These are phyloP conservation scores for Alternaria viburni DNA, from an alignment of 2,329 filamentous ascomycete genomes.

Conservation along the genomic window DNA sequence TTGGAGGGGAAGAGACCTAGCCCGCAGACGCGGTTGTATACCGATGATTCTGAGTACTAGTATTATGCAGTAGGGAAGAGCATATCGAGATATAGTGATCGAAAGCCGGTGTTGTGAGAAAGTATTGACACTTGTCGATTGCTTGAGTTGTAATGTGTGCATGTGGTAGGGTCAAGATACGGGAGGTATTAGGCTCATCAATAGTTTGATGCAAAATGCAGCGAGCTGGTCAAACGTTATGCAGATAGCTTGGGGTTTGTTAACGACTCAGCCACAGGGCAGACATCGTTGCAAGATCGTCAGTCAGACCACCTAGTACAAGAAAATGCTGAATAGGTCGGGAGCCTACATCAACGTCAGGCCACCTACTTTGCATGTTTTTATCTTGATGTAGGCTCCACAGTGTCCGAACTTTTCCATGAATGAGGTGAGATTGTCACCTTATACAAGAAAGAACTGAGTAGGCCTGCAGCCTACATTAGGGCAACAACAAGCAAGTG, in stretches of 20 bases:
- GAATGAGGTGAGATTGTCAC: background rate
- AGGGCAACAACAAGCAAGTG: background rate
- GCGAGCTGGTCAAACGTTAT: background rate
- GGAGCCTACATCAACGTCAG: background rate
- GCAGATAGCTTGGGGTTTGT: background rate
- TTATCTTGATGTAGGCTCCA: background rate
- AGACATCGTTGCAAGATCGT: background rate
- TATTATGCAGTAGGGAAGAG: background rate
- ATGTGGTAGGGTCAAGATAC: background rate
- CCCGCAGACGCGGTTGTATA: conserved; percentile 44
- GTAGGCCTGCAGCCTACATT: background rate
- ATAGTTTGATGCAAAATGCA: background rate
- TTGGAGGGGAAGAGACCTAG: conserved; percentile 24
- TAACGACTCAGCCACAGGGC: background rate
- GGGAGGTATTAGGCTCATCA: background rate
- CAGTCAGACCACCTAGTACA: background rate
- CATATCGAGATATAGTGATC: background rate
- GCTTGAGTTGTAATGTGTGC: background rate
- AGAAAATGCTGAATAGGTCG: background rate
- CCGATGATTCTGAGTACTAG: conserved; percentile 37
- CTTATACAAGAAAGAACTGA: background rate
- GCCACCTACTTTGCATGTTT: background rate
- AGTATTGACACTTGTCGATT: background rate
- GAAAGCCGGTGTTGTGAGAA: background rate
- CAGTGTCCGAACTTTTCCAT: background rate